A percentile compares a stretch with the other conserved stretches of the same genome.
Evolutionary conservation across 495 filamentous ascomycete species (phyloP).

Genomic region (Aspergillus avenaceus): DNA sequence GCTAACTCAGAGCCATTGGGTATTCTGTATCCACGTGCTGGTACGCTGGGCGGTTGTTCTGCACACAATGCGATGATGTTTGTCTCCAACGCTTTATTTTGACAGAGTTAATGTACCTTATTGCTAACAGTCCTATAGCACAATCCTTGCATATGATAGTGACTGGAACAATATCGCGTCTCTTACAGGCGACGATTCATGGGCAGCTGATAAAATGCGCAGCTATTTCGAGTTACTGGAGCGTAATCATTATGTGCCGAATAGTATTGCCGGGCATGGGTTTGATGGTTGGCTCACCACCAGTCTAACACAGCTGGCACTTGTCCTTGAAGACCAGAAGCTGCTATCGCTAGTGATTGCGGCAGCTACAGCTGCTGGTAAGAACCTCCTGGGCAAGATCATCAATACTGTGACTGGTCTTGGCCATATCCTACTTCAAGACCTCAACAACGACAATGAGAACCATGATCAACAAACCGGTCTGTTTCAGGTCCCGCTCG

Average conservation of each 20-base stretch:
- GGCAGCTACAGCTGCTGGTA: conserved; percentile 41
- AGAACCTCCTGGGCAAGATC: conserved; percentile 32
- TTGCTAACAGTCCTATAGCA: conserved; percentile 6
- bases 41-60: conserved; percentile 40
- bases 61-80: conserved; percentile 44
- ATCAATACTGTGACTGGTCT: conserved; percentile 35
- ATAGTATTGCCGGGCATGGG: conserved; percentile 47
- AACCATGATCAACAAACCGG: conserved; percentile 31
- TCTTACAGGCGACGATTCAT: conserved; percentile 37
- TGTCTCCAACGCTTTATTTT: neutral
- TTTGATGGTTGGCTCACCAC: conserved; percentile 54
- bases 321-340: conserved; percentile 48
- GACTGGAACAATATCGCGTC: conserved; percentile 42
- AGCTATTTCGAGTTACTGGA: conserved; percentile 43
- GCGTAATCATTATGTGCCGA: conserved; percentile 48
- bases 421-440: conserved; percentile 41
- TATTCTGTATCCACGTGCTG: conserved; percentile 40
- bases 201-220: conserved; percentile 35
- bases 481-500: conserved; percentile 51
- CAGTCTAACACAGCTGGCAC: conserved; percentile 40
- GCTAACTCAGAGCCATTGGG: conserved; percentile 29
- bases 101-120: neutral
- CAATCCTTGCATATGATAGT: conserved; percentile 31
- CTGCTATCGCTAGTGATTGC: conserved; percentile 46
- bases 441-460: conserved; percentile 45